A percentile compares a stretch with the other conserved stretches of the same genome.
Conservation (phyloP, 805 yeast genomes). For the Wickerhamiella azymoides region DNA sequence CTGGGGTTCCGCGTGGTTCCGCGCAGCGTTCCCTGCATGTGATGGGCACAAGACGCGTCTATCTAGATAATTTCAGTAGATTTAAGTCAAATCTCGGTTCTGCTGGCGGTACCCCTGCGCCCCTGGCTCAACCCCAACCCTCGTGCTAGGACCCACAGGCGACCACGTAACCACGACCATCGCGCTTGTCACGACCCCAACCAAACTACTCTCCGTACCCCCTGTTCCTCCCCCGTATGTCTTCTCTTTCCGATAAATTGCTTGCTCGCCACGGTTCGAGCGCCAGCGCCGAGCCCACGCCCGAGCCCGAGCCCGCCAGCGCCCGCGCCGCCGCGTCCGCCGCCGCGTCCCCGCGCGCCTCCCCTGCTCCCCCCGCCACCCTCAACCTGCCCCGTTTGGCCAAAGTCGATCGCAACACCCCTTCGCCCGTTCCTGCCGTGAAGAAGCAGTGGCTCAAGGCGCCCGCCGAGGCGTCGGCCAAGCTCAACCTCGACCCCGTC, state of each 20-base stretch:
- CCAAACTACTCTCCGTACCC: no score
- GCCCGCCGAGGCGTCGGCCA: conserved; percentile 1
- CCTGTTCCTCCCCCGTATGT: neutral
- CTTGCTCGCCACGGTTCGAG: conserved; percentile 2
- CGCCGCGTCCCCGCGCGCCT: neutral
- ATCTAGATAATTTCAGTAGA: no score
- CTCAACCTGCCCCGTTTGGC: conserved; percentile 1
- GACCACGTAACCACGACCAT: no score
- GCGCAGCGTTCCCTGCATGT: no score
- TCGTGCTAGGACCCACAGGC: no score
- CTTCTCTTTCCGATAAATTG: conserved; percentile 4
- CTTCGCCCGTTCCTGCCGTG: conserved; percentile 2
- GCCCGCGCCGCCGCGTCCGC: neutral
- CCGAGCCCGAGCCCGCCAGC: neutral
- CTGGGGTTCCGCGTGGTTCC: no score
- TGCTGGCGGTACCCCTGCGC: no score
- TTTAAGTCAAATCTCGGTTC: no score
- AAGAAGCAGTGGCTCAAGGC: neutral
- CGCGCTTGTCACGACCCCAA: no score
- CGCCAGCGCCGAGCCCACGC: neutral
- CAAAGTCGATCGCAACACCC: conserved; percentile 5
- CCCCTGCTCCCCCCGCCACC: neutral
- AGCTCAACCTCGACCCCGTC: neutral
- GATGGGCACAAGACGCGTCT: no score
- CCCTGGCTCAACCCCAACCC: no score